Percentiles rank a stretch among this genome's conserved stretches.
Evolutionary conservation across 2,329 filamentous ascomycete species (phyloP).

Genomic region (Talaromyces amestolkiae): DNA sequence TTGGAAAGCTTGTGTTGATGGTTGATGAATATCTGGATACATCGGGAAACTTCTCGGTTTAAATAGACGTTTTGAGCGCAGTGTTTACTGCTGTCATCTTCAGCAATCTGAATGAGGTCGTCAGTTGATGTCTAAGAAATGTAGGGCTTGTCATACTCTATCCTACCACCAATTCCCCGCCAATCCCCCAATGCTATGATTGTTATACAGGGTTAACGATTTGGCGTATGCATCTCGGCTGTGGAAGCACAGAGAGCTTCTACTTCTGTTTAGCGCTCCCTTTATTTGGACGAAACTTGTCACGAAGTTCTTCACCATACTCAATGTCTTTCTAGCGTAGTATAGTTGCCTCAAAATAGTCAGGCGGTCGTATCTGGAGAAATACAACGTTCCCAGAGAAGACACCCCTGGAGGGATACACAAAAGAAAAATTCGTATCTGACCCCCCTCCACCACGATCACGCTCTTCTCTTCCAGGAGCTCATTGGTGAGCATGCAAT

Average conservation of each 20-base stretch:
- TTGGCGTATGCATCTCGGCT: neutral
- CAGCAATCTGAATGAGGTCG: neutral
- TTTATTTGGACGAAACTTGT: neutral
- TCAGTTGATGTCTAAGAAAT: neutral
- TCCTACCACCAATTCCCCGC: neutral
- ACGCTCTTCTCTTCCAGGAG: neutral
- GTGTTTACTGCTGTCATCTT: neutral
- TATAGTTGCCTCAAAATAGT: neutral
- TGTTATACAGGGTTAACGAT: neutral
- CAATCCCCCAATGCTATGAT: neutral
- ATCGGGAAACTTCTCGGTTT: neutral
- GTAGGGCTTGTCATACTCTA: neutral
- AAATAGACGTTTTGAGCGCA: conserved; percentile 2
- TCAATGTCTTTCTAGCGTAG: neutral
- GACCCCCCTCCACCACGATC: neutral
- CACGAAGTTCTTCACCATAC: neutral
- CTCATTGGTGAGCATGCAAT: neutral
- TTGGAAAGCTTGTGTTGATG: neutral
- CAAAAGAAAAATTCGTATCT: neutral
- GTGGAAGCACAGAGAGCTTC: neutral
- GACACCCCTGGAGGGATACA: too few species aligned
- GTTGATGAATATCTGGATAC: neutral
- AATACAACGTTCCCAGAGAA: neutral
- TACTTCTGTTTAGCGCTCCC: neutral
- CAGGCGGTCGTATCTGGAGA: neutral